Evolutionary conservation across 1,284 basidiomycete species (phyloP).

Genomic region (Amylostereum chailletii): DNA sequence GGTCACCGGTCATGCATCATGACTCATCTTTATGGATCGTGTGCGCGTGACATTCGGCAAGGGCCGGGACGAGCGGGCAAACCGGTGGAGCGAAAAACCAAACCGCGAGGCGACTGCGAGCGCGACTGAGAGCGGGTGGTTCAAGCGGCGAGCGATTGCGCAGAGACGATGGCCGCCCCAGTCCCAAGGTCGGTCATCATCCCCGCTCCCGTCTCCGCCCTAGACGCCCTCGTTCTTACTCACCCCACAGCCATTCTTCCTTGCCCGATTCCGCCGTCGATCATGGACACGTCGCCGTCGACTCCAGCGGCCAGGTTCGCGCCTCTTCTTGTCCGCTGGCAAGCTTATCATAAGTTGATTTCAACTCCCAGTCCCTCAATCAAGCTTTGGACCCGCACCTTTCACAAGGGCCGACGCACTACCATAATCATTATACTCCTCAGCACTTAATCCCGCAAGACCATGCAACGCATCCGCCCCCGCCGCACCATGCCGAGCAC

Average conservation of each 20-base stretch:
- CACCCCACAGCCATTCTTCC: constrained; percentile 10
- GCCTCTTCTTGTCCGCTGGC: neutral
- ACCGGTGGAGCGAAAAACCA: constrained; percentile 10
- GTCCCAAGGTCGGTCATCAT: constrained; percentile 12
- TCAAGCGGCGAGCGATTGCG: constrained; percentile 8
- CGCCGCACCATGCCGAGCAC: constrained; percentile 12
- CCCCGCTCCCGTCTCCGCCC: constrained; percentile 8
- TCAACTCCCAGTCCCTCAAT: constrained; percentile 11
- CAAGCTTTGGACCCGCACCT: constrained; percentile 15
- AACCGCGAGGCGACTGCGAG: constrained; percentile 6
- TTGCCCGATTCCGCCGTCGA: constrained; percentile 13
- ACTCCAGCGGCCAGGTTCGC: constrained; percentile 12
- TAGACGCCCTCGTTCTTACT: constrained; percentile 6
- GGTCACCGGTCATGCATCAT: no score
- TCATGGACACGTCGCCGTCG: constrained; percentile 14
- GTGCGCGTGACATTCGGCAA: no score
- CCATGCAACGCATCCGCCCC: constrained; percentile 5
- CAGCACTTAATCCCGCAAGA: constrained; percentile 12
- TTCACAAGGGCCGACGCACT: constrained; percentile 13
- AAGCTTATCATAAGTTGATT: constrained; percentile 4
- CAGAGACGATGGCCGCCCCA: constrained; percentile 12
- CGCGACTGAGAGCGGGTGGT: constrained; percentile 5
- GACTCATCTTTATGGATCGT: no score
- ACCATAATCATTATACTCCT: constrained; percentile 10
- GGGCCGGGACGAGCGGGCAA: constrained; percentile 7